Conservation (phyloP, 768 basidiomycete species). For the Mycena vulgaris region DNA sequence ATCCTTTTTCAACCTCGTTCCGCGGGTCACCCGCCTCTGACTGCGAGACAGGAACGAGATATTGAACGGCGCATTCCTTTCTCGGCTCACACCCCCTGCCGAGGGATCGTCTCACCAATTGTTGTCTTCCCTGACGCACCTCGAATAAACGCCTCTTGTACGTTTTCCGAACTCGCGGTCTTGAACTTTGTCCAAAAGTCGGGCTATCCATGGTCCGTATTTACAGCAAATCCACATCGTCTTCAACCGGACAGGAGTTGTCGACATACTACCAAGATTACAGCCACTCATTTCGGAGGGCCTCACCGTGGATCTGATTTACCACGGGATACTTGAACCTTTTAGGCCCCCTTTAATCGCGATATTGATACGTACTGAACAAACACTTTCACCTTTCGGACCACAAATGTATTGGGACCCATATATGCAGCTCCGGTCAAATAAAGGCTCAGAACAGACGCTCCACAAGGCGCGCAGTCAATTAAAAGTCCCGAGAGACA, state of each 20-base stretch:
- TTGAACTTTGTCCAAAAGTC: not conserved
- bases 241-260: not conserved
- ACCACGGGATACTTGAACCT: too few species aligned
- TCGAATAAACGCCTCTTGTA: not conserved
- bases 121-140: not conserved
- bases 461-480: too few species aligned
- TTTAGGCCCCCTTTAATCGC: too few species aligned
- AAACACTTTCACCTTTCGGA: too few species aligned
- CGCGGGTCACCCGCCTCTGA: not conserved
- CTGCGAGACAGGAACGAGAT: not conserved
- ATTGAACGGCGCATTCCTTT: not conserved
- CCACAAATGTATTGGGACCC: too few species aligned
- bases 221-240: not conserved
- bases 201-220: not conserved
- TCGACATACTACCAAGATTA: not conserved
- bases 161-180: not conserved
- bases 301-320: not conserved
- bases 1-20: too few species aligned
- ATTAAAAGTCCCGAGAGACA: too few species aligned
- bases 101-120: not conserved
- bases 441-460: too few species aligned
- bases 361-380: too few species aligned
- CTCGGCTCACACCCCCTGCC: not conserved
- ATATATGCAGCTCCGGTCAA: too few species aligned
- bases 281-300: not conserved